These are phyloP conservation scores for Oxyria digyna DNA, from an alignment of 148 eudicot species.

Conservation along the genomic window DNA sequence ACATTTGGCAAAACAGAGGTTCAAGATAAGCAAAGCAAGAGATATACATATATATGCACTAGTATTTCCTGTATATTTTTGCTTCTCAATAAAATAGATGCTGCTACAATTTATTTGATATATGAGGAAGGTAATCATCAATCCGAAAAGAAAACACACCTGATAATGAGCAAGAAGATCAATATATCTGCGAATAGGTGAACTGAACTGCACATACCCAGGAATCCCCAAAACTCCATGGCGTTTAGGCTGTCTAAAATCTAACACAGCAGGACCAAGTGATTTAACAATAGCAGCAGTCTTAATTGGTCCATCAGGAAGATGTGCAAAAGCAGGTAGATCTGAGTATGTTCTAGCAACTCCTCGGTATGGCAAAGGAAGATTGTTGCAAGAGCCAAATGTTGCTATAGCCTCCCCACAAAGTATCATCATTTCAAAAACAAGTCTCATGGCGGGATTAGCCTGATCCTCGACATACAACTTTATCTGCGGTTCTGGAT, in stretches of 20 bases:
- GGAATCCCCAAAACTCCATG: constrained; percentile 88
- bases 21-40: background rate
- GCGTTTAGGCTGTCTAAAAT: constrained; percentile 82
- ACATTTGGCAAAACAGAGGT: background rate
- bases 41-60: background rate
- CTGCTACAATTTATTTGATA: background rate
- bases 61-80: background rate
- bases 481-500: constrained; percentile 78
- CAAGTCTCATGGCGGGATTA: constrained; percentile 89
- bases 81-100: background rate
- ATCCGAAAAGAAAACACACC: constrained; percentile 27
- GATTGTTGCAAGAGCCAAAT: constrained; percentile 58
- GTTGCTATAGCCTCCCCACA: constrained; percentile 95
- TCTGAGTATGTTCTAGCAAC: constrained; percentile 84
- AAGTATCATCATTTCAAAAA: constrained; percentile 97
- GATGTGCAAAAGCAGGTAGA: constrained; percentile 70
- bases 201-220: constrained; percentile 97
- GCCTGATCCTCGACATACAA: constrained; percentile 89
- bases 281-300: constrained; percentile 61
- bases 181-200: constrained; percentile 97
- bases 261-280: constrained; percentile 94
- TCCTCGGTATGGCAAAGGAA: constrained; percentile 81
- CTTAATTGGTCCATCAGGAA: constrained; percentile 94
- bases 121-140: background rate
- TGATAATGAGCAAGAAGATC: constrained; percentile 99